Base-by-base conservation (phyloP, 129 eudicot species). In the Centaurea solstitialis region DNA sequence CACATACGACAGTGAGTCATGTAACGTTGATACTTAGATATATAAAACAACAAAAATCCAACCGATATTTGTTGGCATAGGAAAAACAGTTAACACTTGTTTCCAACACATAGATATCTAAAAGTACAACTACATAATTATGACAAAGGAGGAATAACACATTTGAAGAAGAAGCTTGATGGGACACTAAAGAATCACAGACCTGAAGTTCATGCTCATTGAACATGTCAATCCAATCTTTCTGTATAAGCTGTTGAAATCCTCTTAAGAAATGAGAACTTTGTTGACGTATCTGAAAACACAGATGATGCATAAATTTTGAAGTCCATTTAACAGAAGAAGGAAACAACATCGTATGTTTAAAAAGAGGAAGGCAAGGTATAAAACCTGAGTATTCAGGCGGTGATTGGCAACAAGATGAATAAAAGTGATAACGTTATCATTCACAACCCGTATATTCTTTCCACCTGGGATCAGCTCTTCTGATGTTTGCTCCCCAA, bases 201-300 rank as follows among this genome's bases (percentile, higher is more conserved):
- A 95, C 99, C 99, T 95, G 99, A 85, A 95, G 97, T 84, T 95
- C 99, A 88, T 95, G 97, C 83, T 95, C 99, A 80, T 95, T 92
- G 80, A 95, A 95, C 94, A 95, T 90, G 84, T 90, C 99, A 38
- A 95, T 92, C 97, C 97, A 95, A 10, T 92, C 97, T 87, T 95
- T 90, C 75, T 83, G 94, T 76, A 95, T 92, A 33, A 95, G 97
- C 82, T 92, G 97, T 78, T 95, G 97, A 83, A 95, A 95, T 47
- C 99, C 99, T 74, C 94, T 85, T 59, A 87, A 80, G 84, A 95
- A 95, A 85, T 95, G 97, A 61, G 93, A 87, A 86, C 99, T 95
- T 84, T 95, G 99, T 78, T 87, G 97, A 59, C 99, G 99, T 81
- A 95, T 95, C 99, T 95, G 92, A 82, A 85, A 81, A 33, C 33